Conservation (phyloP, 1,139 yeast species). For the Blastobotrys proliferans region DNA sequence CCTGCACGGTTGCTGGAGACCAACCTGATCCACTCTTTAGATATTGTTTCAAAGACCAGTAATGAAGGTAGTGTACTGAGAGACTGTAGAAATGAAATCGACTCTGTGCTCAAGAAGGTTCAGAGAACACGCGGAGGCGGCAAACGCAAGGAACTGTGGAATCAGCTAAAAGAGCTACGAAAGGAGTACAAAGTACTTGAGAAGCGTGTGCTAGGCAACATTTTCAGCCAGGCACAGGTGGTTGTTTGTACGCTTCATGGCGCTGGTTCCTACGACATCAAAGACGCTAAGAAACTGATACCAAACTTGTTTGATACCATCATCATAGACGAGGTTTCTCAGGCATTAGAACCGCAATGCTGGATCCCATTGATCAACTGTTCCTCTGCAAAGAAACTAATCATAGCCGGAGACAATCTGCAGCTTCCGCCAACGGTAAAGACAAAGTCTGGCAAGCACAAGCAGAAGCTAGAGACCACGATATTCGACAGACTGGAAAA, state of each 20-base stretch:
- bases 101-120: constrained; percentile 51
- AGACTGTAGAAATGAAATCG: constrained; percentile 72
- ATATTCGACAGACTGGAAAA: constrained; percentile 73
- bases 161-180: constrained; percentile 61
- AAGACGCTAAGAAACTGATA: constrained; percentile 39
- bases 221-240: constrained; percentile 60
- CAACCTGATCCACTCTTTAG: constrained; percentile 71
- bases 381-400: constrained; percentile 53
- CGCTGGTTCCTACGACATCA: constrained; percentile 67
- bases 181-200: constrained; percentile 70
- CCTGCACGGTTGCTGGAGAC: constrained; percentile 76
- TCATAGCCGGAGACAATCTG: constrained; percentile 64
- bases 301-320: constrained; percentile 64
- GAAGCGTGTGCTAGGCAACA: constrained; percentile 54
- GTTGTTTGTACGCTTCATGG: constrained; percentile 86
- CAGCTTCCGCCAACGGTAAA: constrained; percentile 59
- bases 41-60: constrained; percentile 60
- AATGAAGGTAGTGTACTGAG: constrained; percentile 59
- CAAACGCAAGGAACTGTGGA: constrained; percentile 65
- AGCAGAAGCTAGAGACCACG: constrained; percentile 51
- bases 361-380: constrained; percentile 89
- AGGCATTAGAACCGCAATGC: constrained; percentile 89
- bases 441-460: constrained; percentile 35
- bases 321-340: constrained; percentile 93
- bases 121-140: constrained; percentile 62